A percentile compares a stretch with the other conserved stretches of the same genome.
Evolutionary conservation across 495 filamentous ascomycete species (phyloP).

Genomic region (Penicillium ochrochloron): DNA sequence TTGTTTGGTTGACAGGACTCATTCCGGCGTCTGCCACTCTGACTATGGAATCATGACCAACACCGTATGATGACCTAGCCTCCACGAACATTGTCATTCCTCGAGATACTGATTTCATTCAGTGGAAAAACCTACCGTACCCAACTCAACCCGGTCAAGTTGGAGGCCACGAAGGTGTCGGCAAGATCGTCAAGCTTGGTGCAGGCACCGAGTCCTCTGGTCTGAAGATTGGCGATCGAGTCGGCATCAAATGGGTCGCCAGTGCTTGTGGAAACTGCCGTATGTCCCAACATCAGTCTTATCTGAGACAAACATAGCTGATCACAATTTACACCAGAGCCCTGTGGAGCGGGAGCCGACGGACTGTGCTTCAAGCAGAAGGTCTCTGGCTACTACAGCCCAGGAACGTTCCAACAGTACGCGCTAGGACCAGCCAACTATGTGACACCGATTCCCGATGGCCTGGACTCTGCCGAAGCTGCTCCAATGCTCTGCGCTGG

Average conservation of each 20-base stretch:
- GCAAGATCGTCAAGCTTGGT: conserved; percentile 64
- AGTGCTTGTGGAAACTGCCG: conserved; percentile 55
- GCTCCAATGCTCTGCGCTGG: conserved; percentile 70
- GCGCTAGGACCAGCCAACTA: conserved; percentile 66
- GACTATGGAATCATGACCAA: conserved; percentile 68
- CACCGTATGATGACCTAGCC: conserved; percentile 31
- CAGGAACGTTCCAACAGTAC: conserved; percentile 77
- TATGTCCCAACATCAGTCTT: conserved; percentile 22
- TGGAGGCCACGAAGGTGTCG: conserved; percentile 67
- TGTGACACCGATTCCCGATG: conserved; percentile 71
- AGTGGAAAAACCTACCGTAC: conserved; percentile 61
- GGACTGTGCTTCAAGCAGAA: conserved; percentile 62
- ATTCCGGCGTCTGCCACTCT: conserved; percentile 73
- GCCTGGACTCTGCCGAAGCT: conserved; percentile 58
- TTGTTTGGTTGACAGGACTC: conserved; percentile 50
- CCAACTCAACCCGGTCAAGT: conserved; percentile 69
- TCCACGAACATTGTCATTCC: conserved; percentile 2
- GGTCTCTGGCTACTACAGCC: conserved; percentile 59
- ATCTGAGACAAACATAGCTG: conserved; percentile 1
- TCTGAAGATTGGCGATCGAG: conserved; percentile 67
- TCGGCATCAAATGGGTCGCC: conserved; percentile 63
- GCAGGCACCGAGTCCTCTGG: conserved; percentile 50
- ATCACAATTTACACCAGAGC: conserved; percentile 25
- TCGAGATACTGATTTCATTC: conserved; percentile 14
- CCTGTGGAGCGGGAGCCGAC: conserved; percentile 63